phyloP scores from a whole-genome alignment of 2,329 filamentous ascomycete species.

The Ascochyta clinopodiicola region DNA sequence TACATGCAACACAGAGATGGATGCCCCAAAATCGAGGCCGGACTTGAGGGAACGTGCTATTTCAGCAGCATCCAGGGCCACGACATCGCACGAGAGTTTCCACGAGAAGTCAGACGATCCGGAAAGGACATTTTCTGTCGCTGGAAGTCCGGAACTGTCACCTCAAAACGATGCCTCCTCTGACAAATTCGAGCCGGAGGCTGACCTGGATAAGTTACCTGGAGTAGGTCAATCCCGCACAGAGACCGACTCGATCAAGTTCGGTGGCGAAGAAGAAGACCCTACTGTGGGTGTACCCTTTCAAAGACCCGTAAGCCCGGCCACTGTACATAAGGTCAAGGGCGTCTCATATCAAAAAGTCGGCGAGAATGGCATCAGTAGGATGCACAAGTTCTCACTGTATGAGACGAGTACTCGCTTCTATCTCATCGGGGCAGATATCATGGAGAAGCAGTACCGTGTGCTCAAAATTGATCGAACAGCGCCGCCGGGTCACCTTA shows the following conservation, averaged over 20 bases:
- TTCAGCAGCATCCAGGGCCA: constrained; percentile 31
- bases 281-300: constrained; percentile 49
- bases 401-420: constrained; percentile 95
- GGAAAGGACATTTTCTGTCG: constrained; percentile 35
- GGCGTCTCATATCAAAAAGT: constrained; percentile 51
- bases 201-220: constrained; percentile 40
- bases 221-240: constrained; percentile 33
- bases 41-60: constrained; percentile 34
- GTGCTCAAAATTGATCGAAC: constrained; percentile 96
- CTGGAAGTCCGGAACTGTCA: constrained; percentile 31
- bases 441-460: constrained; percentile 85
- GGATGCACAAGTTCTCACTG: constrained; percentile 95
- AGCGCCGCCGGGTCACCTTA: constrained; percentile 77
- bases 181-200: constrained; percentile 41
- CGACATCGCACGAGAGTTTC: constrained; percentile 36
- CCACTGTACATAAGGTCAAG: constrained; percentile 47
- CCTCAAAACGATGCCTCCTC: constrained; percentile 34
- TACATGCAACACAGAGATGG: constrained; percentile 20
- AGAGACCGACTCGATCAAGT: constrained; percentile 42
- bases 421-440: constrained; percentile 92
- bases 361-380: constrained; percentile 52
- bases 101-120: constrained; percentile 35
- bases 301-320: constrained; percentile 49
- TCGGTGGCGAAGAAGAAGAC: constrained; percentile 52
- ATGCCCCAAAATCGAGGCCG: constrained; percentile 25